phyloP scores from a whole-genome alignment of 768 basidiomycete species.

The Tulasnella sp. region DNA sequence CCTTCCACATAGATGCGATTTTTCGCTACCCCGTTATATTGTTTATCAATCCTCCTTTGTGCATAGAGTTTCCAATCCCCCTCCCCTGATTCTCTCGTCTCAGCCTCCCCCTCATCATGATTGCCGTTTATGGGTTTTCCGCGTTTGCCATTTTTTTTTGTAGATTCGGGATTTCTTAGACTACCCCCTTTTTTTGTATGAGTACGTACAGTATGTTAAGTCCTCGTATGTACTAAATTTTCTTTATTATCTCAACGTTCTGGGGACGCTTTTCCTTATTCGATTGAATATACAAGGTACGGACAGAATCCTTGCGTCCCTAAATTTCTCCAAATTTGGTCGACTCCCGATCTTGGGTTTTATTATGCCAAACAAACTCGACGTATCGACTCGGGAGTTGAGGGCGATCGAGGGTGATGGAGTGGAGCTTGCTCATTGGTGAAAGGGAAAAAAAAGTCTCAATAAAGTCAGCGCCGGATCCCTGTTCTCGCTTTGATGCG shows the following conservation, averaged over 20 bases:
- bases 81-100: background rate
- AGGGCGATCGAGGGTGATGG: background rate
- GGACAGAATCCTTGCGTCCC: background rate
- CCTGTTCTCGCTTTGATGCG: background rate
- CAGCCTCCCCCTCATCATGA: background rate
- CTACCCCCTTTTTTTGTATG: background rate
- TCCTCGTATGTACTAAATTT: background rate
- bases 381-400: background rate
- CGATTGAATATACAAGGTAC: background rate
- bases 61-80: background rate
- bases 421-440: background rate
- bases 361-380: constrained; percentile 1
- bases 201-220: background rate
- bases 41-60: background rate
- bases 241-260: background rate
- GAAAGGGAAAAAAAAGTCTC: background rate
- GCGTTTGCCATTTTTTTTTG: background rate
- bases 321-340: background rate
- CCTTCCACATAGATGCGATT: background rate
- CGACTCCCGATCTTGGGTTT: background rate
- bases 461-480: background rate
- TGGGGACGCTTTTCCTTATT: background rate
- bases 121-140: background rate
- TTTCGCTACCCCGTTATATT: background rate
- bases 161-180: background rate